Conservation (phyloP, 257 asterid species). For the Solanum pinnatisectum region DNA sequence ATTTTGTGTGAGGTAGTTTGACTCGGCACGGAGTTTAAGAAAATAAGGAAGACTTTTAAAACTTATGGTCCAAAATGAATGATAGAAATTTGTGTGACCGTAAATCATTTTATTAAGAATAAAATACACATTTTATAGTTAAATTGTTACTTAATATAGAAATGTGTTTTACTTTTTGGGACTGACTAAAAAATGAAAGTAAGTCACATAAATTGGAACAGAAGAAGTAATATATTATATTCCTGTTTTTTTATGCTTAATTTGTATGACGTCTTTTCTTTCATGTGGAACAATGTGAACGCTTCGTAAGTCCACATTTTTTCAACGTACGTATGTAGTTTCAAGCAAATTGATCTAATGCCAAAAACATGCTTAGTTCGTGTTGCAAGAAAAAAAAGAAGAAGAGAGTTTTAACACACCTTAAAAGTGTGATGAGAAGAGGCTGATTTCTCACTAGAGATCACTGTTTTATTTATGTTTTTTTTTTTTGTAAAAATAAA, state of each 20-base stretch:
- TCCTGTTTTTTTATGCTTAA: not conserved
- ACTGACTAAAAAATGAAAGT: no score
- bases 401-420: not conserved
- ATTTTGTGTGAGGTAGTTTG: no score
- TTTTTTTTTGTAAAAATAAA: no score
- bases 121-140: no score
- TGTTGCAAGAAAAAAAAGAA: not conserved
- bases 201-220: rapidly evolving
- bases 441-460: not conserved
- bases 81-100: no score
- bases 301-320: not conserved
- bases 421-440: not conserved
- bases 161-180: no score
- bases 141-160: no score
- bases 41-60: no score
- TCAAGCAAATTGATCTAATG: not conserved
- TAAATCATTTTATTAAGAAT: no score
- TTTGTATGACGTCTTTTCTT: not conserved
- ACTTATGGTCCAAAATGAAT: no score
- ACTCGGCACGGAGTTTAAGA: no score
- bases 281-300: not conserved
- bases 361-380: not conserved
- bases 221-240: not conserved
- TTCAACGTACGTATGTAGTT: not conserved
- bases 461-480: not conserved